Evolutionary conservation across 768 basidiomycete species (phyloP).

Genomic region (Lactarius pseudohatsudake): DNA sequence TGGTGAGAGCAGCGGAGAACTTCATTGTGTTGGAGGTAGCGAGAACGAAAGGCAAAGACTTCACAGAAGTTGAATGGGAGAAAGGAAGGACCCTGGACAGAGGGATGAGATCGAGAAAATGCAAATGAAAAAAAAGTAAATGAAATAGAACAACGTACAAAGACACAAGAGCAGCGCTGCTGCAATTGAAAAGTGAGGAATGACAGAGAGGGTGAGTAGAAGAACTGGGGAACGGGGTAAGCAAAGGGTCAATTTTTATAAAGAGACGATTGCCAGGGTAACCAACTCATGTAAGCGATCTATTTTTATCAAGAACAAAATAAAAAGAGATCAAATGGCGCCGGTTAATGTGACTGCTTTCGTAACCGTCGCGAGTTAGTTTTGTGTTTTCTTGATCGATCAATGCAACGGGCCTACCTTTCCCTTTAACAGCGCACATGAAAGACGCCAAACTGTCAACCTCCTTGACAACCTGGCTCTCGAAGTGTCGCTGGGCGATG

Average conservation of each 20-base stretch:
- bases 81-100: conserved; percentile 33
- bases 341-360: neutral
- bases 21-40: conserved; percentile 25
- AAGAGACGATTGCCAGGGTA: conserved; percentile 14
- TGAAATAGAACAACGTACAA: conserved; percentile 29
- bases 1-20: conserved; percentile 21
- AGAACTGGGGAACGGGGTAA: neutral
- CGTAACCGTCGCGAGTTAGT: neutral
- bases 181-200: conserved; percentile 40
- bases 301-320: neutral
- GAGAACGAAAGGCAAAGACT: conserved; percentile 35
- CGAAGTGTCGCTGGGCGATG: conserved; percentile 74
- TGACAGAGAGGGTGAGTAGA: conserved; percentile 29
- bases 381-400: neutral
- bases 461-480: conserved; percentile 65
- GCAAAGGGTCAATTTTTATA: conserved; percentile 10
- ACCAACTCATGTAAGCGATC: neutral
- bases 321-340: neutral
- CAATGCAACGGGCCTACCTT: conserved; percentile 30
- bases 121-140: conserved; percentile 14
- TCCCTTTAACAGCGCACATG: conserved; percentile 70
- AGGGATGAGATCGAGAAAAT: conserved; percentile 17
- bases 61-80: conserved; percentile 49
- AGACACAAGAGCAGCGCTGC: conserved; percentile 50
- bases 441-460: conserved; percentile 81